phyloP scores from a whole-genome alignment of 768 basidiomycete species.

The Neoboletus brunneissimus region DNA sequence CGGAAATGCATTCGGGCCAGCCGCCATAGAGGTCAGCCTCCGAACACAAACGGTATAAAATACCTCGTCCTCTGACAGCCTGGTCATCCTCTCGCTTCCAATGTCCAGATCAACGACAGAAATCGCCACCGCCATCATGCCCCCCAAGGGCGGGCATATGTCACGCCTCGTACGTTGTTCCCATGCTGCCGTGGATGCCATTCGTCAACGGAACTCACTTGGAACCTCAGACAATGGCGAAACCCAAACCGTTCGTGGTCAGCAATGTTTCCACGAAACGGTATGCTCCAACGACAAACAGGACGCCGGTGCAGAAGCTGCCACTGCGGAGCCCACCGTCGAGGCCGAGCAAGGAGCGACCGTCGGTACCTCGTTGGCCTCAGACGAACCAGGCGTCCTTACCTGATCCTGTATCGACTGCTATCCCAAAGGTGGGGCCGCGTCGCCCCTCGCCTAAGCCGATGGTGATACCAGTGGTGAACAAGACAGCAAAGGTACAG shows the following conservation, averaged over 20 bases:
- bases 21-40: background rate
- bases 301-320: background rate
- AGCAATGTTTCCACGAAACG: conserved; percentile 1
- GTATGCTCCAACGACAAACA: background rate
- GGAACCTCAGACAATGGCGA: background rate
- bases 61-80: background rate
- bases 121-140: background rate
- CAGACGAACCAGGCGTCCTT: too few species aligned
- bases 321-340: background rate
- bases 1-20: conserved; percentile 1
- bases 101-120: background rate
- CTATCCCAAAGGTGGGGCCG: too few species aligned
- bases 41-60: too few species aligned
- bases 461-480: too few species aligned
- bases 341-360: background rate
- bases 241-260: conserved; percentile 13
- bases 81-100: background rate
- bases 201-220: background rate
- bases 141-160: background rate
- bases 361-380: background rate
- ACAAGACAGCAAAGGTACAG: too few species aligned
- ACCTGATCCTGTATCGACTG: too few species aligned
- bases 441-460: too few species aligned
- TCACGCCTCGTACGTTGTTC: conserved; percentile 2
- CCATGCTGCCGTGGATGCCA: background rate